phyloP scores from a whole-genome alignment of 1,284 basidiomycete species.

The Boletus calvinii region DNA sequence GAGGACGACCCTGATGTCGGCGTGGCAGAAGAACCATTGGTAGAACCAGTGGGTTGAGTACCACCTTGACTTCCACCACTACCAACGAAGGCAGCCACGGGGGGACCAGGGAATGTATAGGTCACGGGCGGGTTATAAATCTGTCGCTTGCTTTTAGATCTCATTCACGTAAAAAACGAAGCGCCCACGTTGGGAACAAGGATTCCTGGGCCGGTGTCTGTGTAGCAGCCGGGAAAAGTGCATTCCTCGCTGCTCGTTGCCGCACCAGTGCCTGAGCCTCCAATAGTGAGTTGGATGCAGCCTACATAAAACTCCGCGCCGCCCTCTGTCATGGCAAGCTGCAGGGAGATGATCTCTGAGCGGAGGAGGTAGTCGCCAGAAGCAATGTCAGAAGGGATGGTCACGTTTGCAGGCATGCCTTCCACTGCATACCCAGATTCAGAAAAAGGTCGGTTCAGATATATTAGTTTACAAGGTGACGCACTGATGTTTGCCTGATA shows the following conservation, averaged over 20 bases:
- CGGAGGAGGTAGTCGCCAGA: conserved; percentile 69
- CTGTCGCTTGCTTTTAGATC: conserved; percentile 21
- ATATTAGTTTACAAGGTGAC: conserved; percentile 1
- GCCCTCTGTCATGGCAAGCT: conserved; percentile 47
- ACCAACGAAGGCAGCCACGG: conserved; percentile 32
- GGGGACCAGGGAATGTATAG: conserved; percentile 43
- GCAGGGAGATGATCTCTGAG: conserved; percentile 71
- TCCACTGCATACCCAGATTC: conserved; percentile 27
- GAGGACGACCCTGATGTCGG: conserved; percentile 15
- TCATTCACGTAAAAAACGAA: background rate
- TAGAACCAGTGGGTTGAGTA: conserved; percentile 21
- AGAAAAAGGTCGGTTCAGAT: background rate
- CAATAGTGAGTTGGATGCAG: conserved; percentile 62
- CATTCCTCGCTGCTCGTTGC: conserved; percentile 49
- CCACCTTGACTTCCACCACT: conserved; percentile 16
- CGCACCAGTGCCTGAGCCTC: conserved; percentile 47
- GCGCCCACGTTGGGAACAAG: conserved; percentile 43
- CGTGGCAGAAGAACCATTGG: conserved; percentile 18
- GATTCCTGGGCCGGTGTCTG: conserved; percentile 60
- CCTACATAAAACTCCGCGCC: conserved; percentile 74
- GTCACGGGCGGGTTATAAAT: conserved; percentile 36
- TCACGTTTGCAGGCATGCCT: conserved; percentile 43
- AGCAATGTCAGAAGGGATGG: conserved; percentile 53
- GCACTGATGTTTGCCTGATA: conserved; percentile 41
- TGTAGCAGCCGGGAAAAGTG: conserved; percentile 63